phyloP scores from a whole-genome alignment of 2,329 filamentous ascomycete genomes.

The Colletotrichum plurivorum region DNA sequence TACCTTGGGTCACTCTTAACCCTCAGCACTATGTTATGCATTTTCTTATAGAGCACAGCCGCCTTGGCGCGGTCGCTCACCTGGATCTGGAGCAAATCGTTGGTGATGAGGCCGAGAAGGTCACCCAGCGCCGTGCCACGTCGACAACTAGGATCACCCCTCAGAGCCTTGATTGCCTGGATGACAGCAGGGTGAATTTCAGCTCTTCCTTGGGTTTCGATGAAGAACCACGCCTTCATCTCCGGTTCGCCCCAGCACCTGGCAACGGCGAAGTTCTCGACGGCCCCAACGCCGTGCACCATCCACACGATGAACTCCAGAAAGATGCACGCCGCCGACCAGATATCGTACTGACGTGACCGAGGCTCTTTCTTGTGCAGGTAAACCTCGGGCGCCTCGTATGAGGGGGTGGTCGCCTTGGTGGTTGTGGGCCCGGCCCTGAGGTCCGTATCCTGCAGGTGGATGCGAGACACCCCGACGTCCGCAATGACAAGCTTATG shows the following conservation, averaged over 20 bases:
- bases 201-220: not conserved
- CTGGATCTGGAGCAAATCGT: not conserved
- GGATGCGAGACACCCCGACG: slow-evolving; percentile 6
- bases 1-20: too few species aligned
- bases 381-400: slow-evolving; percentile 7
- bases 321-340: slow-evolving; percentile 49
- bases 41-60: not conserved
- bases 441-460: not conserved
- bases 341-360: slow-evolving; percentile 48
- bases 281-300: slow-evolving; percentile 39
- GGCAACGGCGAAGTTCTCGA: not conserved
- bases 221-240: not conserved
- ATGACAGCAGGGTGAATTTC: not conserved
- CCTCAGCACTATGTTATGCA: not conserved
- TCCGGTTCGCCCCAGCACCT: not conserved
- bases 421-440: not conserved
- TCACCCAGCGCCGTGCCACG: slow-evolving; percentile 1
- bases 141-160: not conserved
- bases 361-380: not conserved
- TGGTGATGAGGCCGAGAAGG: not conserved
- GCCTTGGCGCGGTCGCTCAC: slow-evolving; percentile 3
- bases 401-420: not conserved
- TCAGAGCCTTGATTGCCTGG: not conserved
- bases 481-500: slow-evolving; percentile 12
- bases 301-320: slow-evolving; percentile 50